A percentile compares a stretch with the other conserved stretches of the same genome.
Conservation (phyloP, 169 alveolate species). For the Plasmodium yoelii region DNA sequence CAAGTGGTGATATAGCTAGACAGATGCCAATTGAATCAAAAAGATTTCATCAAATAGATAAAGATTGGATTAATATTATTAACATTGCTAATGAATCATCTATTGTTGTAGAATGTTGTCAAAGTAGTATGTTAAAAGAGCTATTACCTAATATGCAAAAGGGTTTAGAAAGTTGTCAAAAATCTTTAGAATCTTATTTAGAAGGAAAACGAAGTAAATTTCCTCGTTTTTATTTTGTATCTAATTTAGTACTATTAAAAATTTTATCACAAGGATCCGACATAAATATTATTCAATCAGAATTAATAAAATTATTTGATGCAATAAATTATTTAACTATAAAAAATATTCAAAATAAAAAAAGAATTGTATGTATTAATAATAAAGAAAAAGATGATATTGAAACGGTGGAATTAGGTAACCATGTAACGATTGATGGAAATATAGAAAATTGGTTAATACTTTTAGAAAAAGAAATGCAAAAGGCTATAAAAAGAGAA, state of each 20-base stretch:
- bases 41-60: constrained; percentile 95
- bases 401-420: constrained; percentile 91
- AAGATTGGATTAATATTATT: constrained; percentile 95
- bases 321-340: constrained; percentile 94
- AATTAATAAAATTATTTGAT: constrained; percentile 95
- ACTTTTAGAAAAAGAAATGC: constrained; percentile 93
- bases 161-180: constrained; percentile 95
- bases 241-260: constrained; percentile 95
- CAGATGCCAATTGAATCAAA: constrained; percentile 97
- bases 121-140: constrained; percentile 95
- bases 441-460: constrained; percentile 97
- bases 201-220: constrained; percentile 97
- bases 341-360: constrained; percentile 82
- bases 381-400: constrained; percentile 90
- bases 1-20: constrained; percentile 98
- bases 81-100: constrained; percentile 96
- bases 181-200: constrained; percentile 94
- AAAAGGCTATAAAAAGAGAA: constrained; percentile 90
- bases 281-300: constrained; percentile 95
- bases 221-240: constrained; percentile 97
- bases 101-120: constrained; percentile 94
- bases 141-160: constrained; percentile 93
- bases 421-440: constrained; percentile 96
- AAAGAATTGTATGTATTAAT: constrained; percentile 82
- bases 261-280: constrained; percentile 96